phyloP scores from a whole-genome alignment of 352 stramenopile genomes.

The Pythium phragmiticola region DNA sequence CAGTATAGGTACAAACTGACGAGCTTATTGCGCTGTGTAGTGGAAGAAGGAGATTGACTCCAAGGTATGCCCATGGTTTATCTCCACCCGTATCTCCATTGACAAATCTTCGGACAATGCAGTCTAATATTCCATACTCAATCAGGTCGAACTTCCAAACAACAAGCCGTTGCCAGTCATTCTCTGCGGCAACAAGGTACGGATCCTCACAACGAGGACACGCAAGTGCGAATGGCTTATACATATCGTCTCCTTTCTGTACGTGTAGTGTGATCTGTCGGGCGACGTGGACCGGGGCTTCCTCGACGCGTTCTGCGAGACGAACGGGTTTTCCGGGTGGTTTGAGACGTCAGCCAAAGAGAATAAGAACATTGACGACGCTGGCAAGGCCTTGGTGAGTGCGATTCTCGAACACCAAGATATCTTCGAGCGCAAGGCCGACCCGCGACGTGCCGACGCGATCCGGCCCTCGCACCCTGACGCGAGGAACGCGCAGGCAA shows the following conservation, averaged over 20 bases:
- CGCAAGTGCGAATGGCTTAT: background rate
- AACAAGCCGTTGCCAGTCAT: slow-evolving; percentile 89
- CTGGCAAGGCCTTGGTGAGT: slow-evolving; percentile 79
- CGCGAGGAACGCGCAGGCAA: slow-evolving; percentile 33
- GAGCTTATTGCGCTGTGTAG: slow-evolving; percentile 26
- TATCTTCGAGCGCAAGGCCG: slow-evolving; percentile 85
- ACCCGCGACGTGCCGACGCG: slow-evolving; percentile 63
- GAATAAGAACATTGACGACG: slow-evolving; percentile 91
- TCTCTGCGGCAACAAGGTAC: slow-evolving; percentile 92
- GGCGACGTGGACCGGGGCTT: slow-evolving; percentile 73
- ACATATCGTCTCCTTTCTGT: background rate
- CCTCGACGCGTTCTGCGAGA: slow-evolving; percentile 86
- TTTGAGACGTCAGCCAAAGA: slow-evolving; percentile 93
- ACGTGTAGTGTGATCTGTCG: slow-evolving; percentile 76
- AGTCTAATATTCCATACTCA: background rate
- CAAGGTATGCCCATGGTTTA: slow-evolving; percentile 44
- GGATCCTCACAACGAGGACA: background rate
- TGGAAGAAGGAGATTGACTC: slow-evolving; percentile 95
- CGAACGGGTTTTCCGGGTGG: slow-evolving; percentile 91
- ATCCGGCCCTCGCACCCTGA: slow-evolving; percentile 72
- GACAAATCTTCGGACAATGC: slow-evolving; percentile 6
- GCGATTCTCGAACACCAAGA: slow-evolving; percentile 79
- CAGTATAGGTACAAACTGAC: background rate
- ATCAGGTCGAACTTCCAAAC: slow-evolving; percentile 83
- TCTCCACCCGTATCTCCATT: background rate